A percentile compares a stretch with the other conserved stretches of the same genome.
Evolutionary conservation across 352 stramenopile genomes (phyloP).

Genomic region (Achlya hypogyna): DNA sequence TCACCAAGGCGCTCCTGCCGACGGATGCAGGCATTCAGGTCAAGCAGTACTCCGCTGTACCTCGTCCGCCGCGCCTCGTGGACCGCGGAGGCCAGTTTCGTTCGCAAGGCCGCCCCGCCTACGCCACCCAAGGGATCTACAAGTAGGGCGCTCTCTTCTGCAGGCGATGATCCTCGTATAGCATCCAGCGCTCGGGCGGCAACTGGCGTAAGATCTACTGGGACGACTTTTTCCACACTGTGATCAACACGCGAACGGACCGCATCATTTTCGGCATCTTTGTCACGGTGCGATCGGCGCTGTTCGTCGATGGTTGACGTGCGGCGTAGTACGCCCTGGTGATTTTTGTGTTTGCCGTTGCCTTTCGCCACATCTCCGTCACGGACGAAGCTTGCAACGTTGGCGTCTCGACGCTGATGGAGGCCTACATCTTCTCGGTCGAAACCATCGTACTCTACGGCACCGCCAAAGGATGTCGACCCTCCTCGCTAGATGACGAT

Average conservation of each 20-base stretch:
- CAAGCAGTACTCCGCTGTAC: not conserved
- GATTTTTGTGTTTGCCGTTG: slow-evolving; percentile 71
- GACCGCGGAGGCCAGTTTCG: not conserved
- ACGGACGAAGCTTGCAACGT: slow-evolving; percentile 59
- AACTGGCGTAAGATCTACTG: slow-evolving; percentile 80
- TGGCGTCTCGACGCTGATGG: slow-evolving; percentile 58
- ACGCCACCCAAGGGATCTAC: slow-evolving; percentile 6
- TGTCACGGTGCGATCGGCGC: slow-evolving; percentile 30
- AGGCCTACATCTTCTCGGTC: slow-evolving; percentile 82
- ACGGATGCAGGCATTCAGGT: too few species aligned
- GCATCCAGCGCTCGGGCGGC: slow-evolving; percentile 52
- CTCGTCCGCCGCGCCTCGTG: slow-evolving; percentile 27
- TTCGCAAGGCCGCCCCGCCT: not conserved
- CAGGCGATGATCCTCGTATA: slow-evolving; percentile 19
- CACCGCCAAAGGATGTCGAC: not conserved
- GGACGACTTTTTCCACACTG: slow-evolving; percentile 78
- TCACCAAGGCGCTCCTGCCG: too few species aligned
- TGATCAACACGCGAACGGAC: slow-evolving; percentile 80
- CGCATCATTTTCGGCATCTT: slow-evolving; percentile 75
- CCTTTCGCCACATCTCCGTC: slow-evolving; percentile 61
- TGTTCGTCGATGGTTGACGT: slow-evolving; percentile 4
- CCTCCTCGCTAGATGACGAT: slow-evolving; percentile 65
- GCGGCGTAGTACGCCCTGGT: slow-evolving; percentile 61
- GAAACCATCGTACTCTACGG: slow-evolving; percentile 56
- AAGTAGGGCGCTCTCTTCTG: not conserved